Evolutionary conservation across 352 stramenopile species (phyloP).

Genomic region (Pythium dissimile): DNA sequence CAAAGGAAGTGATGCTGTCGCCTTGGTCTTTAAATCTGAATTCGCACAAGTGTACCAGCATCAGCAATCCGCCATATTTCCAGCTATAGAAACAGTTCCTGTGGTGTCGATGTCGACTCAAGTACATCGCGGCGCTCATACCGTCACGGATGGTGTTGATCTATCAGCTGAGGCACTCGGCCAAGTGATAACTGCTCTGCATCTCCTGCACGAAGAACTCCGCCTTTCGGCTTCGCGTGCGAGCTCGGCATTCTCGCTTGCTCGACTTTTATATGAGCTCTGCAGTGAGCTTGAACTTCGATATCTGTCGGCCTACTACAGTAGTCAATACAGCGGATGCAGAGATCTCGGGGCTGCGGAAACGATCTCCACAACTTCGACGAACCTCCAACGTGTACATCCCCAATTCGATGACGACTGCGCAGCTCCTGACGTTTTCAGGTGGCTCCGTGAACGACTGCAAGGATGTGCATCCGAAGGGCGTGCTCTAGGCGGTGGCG

Average conservation of each 20-base stretch:
- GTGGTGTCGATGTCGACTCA: not conserved
- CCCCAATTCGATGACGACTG: conserved; percentile 16
- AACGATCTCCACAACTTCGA: not conserved
- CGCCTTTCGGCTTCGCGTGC: conserved; percentile 35
- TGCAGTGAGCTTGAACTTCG: conserved; percentile 32
- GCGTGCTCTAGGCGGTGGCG: not conserved
- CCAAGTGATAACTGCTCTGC: conserved; percentile 27
- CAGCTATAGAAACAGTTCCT: not conserved
- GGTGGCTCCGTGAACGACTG: conserved; percentile 42
- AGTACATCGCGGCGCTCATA: not conserved
- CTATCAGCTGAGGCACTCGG: not conserved
- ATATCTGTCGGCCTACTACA: conserved; percentile 52
- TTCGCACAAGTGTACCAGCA: conserved; percentile 10
- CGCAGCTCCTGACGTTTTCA: conserved; percentile 41
- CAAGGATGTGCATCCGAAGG: conserved; percentile 5
- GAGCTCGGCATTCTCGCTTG: conserved; percentile 16
- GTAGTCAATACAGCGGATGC: conserved; percentile 1
- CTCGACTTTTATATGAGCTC: conserved; percentile 33
- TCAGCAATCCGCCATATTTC: conserved; percentile 2
- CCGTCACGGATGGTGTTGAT: not conserved
- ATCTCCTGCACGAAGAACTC: conserved; percentile 70
- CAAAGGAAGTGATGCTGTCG: not conserved
- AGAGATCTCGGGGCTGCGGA: too few relatives aligned
- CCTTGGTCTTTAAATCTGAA: conserved; percentile 4
- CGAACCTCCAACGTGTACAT: not conserved